phyloP scores from a whole-genome alignment of 2,329 filamentous ascomycete species.

The Annulohypoxylon truncatum region DNA sequence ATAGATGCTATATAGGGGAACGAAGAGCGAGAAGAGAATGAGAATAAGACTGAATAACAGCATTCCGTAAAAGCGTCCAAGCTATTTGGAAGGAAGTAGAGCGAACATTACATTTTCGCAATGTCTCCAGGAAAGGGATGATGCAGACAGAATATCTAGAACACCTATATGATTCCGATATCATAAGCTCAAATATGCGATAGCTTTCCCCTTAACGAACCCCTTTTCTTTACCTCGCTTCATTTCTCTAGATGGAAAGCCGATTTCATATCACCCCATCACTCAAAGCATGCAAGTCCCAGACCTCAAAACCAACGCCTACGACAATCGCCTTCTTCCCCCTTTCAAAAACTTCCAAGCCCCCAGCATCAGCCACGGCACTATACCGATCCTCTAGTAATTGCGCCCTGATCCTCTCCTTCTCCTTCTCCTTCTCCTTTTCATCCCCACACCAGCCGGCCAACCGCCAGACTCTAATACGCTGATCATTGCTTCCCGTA shows the following conservation, averaged over 20 bases:
- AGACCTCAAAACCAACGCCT: conserved; percentile 46
- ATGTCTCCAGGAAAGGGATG: too few relatives aligned
- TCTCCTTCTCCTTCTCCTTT: conserved; percentile 30
- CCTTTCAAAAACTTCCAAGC: conserved; percentile 56
- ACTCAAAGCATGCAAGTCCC: conserved; percentile 32
- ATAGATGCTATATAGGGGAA: too few relatives aligned
- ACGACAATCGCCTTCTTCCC: conserved; percentile 37
- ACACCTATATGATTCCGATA: not conserved
- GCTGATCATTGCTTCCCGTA: conserved; percentile 70
- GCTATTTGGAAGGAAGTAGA: not conserved
- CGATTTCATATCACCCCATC: not conserved
- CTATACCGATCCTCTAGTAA: conserved; percentile 65
- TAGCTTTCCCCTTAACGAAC: too few relatives aligned
- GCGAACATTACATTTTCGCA: too few relatives aligned
- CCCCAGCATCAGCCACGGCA: conserved; percentile 70
- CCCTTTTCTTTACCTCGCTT: not conserved
- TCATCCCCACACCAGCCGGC: conserved; percentile 32
- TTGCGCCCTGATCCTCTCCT: conserved; percentile 48
- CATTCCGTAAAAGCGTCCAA: not conserved
- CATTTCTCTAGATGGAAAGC: not conserved
- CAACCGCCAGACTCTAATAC: conserved; percentile 66
- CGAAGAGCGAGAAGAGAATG: not conserved
- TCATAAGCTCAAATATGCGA: not conserved
- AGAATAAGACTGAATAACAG: too few relatives aligned
- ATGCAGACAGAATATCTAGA: too few relatives aligned